Conservation (phyloP, 805 yeast species). For the Yarrowia alimentaria region DNA sequence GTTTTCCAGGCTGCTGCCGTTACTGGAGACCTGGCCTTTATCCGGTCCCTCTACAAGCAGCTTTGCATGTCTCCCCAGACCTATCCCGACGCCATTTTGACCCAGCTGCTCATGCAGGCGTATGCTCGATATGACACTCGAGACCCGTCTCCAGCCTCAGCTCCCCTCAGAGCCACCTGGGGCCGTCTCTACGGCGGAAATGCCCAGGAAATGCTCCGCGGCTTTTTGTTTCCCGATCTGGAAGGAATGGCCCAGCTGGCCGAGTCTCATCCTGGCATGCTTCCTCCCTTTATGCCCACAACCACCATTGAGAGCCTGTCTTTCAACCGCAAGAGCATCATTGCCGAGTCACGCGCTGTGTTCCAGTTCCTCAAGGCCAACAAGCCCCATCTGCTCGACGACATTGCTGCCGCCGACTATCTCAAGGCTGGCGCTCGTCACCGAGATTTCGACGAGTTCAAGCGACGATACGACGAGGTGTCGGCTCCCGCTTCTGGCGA, state of each 20-base stretch:
- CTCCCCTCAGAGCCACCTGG: constrained; percentile 7
- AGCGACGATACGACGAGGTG: constrained; percentile 5
- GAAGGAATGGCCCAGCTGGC: background rate
- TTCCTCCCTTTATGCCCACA: constrained; percentile 17
- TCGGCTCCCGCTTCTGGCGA: constrained; percentile 1
- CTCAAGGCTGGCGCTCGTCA: constrained; percentile 12
- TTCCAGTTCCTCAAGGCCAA: constrained; percentile 12
- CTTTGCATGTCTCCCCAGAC: constrained; percentile 12
- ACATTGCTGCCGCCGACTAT: background rate
- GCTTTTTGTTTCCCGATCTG: constrained; percentile 5
- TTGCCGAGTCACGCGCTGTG: constrained; percentile 3
- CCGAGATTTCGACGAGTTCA: constrained; percentile 8
- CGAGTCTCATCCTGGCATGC: constrained; percentile 6
- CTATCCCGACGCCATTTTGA: constrained; percentile 19
- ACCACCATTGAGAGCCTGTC: constrained; percentile 4
- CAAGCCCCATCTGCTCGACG: constrained; percentile 15
- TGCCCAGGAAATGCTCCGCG: constrained; percentile 17
- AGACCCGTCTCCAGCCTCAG: background rate
- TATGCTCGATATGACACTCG: constrained; percentile 16
- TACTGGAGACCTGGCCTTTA: constrained; percentile 11
- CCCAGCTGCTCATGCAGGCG: constrained; percentile 22
- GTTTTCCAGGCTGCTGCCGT: constrained; percentile 23
- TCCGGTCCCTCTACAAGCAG: constrained; percentile 16
- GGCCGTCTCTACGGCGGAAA: constrained; percentile 4
- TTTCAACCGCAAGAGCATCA: background rate